Evolutionary conservation across 2,329 filamentous ascomycete genomes (phyloP).

Genomic region (Calonectria fujianensis): DNA sequence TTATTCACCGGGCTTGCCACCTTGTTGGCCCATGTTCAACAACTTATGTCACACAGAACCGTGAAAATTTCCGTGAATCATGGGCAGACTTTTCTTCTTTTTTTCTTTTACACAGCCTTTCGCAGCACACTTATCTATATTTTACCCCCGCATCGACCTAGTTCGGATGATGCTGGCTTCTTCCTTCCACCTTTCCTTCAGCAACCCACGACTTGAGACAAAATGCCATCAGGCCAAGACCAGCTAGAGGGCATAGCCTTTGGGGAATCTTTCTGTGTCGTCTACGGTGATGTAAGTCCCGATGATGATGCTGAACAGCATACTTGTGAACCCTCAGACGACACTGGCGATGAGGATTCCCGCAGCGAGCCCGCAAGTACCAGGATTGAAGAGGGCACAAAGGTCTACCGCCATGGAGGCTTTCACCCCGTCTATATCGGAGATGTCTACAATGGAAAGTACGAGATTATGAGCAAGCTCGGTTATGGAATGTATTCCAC

Average conservation of each 20-base stretch:
- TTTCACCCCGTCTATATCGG: conserved; percentile 63
- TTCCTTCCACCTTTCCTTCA: not conserved
- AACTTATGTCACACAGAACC: not conserved
- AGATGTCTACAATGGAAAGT: conserved; percentile 58
- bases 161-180: not conserved
- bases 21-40: not conserved
- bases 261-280: not conserved
- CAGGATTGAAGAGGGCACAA: not conserved
- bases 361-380: not conserved
- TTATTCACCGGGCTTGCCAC: not conserved
- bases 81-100: not conserved
- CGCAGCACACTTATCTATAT: too few relatives aligned
- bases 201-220: not conserved
- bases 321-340: not conserved
- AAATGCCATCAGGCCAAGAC: not conserved
- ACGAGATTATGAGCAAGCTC: conserved; percentile 55
- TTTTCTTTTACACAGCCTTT: not conserved
- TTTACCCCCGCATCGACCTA: not conserved
- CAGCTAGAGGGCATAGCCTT: too few relatives aligned
- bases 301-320: not conserved
- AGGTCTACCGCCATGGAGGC: conserved; percentile 58
- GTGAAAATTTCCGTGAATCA: not conserved
- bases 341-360: too few relatives aligned
- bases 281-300: too few relatives aligned
- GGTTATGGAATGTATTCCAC: conserved; percentile 57